Evolutionary conservation across 208 protist species (phyloP).

Genomic region (Acanthamoeba culbertsoni): DNA sequence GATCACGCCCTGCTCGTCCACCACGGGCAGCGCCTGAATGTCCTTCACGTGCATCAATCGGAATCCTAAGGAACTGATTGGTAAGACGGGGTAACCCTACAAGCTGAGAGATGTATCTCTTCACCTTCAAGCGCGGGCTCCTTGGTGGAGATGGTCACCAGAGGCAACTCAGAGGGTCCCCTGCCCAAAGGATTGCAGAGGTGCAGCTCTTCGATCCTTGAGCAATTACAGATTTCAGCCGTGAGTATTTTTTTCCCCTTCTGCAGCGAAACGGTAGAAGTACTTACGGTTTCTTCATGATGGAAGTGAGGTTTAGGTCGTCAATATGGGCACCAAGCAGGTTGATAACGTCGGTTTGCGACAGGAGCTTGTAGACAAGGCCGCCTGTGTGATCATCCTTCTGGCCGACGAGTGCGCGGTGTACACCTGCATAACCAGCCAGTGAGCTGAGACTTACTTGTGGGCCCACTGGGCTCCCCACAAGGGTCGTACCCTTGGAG

Average conservation of each 20-base stretch:
- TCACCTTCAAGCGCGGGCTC: background rate
- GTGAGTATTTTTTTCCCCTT: background rate
- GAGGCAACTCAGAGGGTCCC: background rate
- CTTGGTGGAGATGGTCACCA: constrained; percentile 27
- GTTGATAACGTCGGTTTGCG: background rate
- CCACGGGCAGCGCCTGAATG: background rate
- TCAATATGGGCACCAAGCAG: background rate
- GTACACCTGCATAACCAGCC: background rate
- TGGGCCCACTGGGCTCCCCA: background rate
- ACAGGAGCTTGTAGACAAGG: background rate
- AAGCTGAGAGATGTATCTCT: background rate
- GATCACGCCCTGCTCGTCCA: constrained; percentile 13
- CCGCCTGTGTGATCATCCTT: background rate
- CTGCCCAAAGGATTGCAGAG: background rate
- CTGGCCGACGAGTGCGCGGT: background rate
- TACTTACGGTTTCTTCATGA: background rate
- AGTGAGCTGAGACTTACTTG: background rate
- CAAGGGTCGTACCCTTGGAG: background rate
- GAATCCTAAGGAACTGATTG: background rate
- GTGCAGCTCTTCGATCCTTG: background rate
- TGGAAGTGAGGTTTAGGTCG: background rate
- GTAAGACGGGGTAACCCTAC: too few species aligned
- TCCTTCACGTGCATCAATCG: constrained; percentile 26
- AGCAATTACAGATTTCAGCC: background rate
- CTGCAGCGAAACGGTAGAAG: too few species aligned